Evolutionary conservation across 768 basidiomycete genomes (phyloP).

Genomic region (Mrakia blollopis): DNA sequence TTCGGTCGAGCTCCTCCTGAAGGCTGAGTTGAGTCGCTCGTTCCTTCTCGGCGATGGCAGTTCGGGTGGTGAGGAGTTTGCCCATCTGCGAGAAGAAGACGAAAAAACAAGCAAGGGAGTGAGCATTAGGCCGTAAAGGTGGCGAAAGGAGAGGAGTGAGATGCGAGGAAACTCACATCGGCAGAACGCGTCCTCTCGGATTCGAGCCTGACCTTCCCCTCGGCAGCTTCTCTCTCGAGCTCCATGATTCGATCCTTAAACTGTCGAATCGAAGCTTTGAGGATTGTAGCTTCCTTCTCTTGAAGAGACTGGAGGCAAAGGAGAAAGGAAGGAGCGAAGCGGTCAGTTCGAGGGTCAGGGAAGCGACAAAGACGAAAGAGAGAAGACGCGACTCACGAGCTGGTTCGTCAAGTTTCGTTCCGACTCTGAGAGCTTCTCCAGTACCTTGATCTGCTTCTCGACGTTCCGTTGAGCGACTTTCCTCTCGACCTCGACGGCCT

Average conservation of each 20-base stretch:
- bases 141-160: not conserved
- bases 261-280: slow-evolving; percentile 40
- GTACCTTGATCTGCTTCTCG: slow-evolving; percentile 58
- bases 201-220: slow-evolving; percentile 36
- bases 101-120: not conserved
- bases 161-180: slow-evolving; percentile 36
- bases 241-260: slow-evolving; percentile 39
- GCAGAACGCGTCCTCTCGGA: slow-evolving; percentile 37
- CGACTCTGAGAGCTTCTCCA: slow-evolving; percentile 62
- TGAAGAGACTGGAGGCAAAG: slow-evolving; percentile 37
- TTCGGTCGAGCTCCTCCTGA: slow-evolving; percentile 43
- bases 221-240: slow-evolving; percentile 18
- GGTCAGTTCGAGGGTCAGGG: not conserved
- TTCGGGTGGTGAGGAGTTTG: slow-evolving; percentile 30
- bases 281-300: slow-evolving; percentile 42
- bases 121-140: too few relatives aligned
- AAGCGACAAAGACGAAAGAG: not conserved
- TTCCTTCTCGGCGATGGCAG: slow-evolving; percentile 39
- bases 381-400: slow-evolving; percentile 51
- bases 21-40: slow-evolving; percentile 35
- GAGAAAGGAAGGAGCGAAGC: not conserved
- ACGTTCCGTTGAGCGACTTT: slow-evolving; percentile 58
- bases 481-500: slow-evolving; percentile 69
- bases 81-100: slow-evolving; percentile 36
- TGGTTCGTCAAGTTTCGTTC: slow-evolving; percentile 60